Percentiles rank a stretch among this genome's conserved stretches.
These are phyloP conservation scores for Cucurbitaria berberidis DNA, from an alignment of 2,329 filamentous ascomycete species.

Conservation along the genomic window DNA sequence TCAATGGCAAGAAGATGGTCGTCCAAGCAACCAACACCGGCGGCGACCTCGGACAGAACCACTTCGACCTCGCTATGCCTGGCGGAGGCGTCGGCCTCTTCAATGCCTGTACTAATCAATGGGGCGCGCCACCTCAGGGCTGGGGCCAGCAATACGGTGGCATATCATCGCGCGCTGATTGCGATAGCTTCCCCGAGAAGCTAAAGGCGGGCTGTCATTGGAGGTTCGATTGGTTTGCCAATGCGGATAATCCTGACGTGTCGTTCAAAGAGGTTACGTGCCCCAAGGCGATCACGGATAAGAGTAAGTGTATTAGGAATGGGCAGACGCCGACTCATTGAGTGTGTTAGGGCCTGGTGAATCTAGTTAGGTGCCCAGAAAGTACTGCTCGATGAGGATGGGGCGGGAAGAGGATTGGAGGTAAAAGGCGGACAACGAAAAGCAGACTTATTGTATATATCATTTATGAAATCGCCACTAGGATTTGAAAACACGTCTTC, in stretches of 20 bases:
- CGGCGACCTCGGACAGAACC: conserved; percentile 44
- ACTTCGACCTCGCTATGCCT: conserved; percentile 49
- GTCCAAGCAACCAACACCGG: conserved; percentile 70
- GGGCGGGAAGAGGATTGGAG: neutral
- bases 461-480: neutral
- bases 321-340: neutral
- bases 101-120: conserved; percentile 44
- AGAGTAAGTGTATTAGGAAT: conserved; percentile 35
- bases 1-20: conserved; percentile 66
- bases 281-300: conserved; percentile 40
- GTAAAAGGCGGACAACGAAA: neutral
- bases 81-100: conserved; percentile 46
- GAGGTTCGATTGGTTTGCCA: conserved; percentile 47
- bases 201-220: conserved; percentile 47
- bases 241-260: conserved; percentile 43
- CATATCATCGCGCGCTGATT: conserved; percentile 38
- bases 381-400: neutral
- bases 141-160: conserved; percentile 47
- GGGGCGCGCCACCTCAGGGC: conserved; percentile 39
- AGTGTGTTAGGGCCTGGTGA: neutral
- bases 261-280: conserved; percentile 44
- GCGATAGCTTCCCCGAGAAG: conserved; percentile 43
- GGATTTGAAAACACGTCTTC: no score
- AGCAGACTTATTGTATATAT: conserved; percentile 7
- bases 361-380: neutral